Evolutionary conservation across 495 filamentous ascomycete species (phyloP), one percentile per base, ranked within the genome.

Genomic region (Friedmanniomyces simplex): DNA sequence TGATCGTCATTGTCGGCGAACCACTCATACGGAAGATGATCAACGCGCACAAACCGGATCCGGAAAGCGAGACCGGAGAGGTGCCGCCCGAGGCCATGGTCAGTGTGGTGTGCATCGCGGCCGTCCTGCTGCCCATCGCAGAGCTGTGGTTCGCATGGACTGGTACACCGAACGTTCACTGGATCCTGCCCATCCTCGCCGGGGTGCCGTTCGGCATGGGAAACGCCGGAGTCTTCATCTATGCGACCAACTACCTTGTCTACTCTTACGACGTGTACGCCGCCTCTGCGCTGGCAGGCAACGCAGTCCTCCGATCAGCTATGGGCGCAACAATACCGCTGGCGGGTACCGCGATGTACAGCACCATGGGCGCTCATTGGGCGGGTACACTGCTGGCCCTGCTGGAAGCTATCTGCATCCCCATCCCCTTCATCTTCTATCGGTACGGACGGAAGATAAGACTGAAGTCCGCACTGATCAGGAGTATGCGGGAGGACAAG

Each of bases 131-230:
- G 0, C 84, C 89, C 0, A 71, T 85, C 34, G 87, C 87, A 50
- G 82, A 90, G 68, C 73, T 95, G 5, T 80, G 79, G 70, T 95
- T 95, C 64, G 79, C 82, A 25, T 91, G 87, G 88, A 95, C 89
- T 0, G 87, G 84, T 52, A 76, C 87, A 0, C 73, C 74, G 0
- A 76, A 80, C 2, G 87, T 90, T 32, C 88, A 85, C 67, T 88
- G 86, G 82, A 78, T 84, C 41, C 72, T 80, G 49, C 85, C 88
- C 18, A 83, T 93, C 61, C 69, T 86, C 4, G 83, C 86, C 4
- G 88, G 88, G 21, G 76, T 94, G 7, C 85, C 85, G 6, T 95
- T 91, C 65, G 87, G 87, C 14, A 73, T 80, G 2, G 89, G 89
- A 0, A 93, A 91, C 61, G 80, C 80, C 1, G 75, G 82, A 2